phyloP scores from a whole-genome alignment of 176 grass and related monocot species.

The Zea mays region DNA sequence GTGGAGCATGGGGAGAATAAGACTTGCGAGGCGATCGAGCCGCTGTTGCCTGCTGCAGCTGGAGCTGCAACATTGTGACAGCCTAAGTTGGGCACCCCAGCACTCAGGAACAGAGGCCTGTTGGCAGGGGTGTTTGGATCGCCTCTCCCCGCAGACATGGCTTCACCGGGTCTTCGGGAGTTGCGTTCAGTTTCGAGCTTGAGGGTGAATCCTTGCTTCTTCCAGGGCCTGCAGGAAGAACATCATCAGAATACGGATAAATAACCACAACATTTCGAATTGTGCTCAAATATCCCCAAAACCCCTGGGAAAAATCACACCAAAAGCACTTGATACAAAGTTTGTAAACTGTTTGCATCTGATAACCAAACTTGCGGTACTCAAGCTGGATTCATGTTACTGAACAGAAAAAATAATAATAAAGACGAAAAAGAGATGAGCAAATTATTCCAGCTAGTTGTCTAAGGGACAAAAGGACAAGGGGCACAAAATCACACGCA shows the following conservation, averaged over 20 bases:
- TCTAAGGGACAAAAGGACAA: not conserved
- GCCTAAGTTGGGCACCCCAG: conserved; percentile 1
- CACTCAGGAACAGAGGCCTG: not conserved
- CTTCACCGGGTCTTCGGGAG: conserved; percentile 14
- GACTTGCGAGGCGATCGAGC: not conserved
- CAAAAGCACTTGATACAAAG: not conserved
- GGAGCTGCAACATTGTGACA: conserved; percentile 20
- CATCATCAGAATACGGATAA: not conserved
- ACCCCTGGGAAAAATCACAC: not conserved
- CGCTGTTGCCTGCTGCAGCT: conserved; percentile 1
- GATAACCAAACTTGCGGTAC: not conserved
- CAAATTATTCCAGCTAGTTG: not conserved
- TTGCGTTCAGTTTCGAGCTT: conserved; percentile 21
- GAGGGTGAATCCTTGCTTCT: conserved; percentile 30
- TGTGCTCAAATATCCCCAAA: conserved; percentile 33
- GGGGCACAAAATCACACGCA: not conserved
- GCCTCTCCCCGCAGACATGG: conserved; percentile 27
- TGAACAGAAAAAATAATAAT: not conserved
- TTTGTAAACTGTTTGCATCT: not conserved
- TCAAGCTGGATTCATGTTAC: not conserved
- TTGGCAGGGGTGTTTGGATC: conserved; percentile 7
- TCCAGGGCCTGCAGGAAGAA: conserved; percentile 29
- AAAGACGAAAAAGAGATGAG: not conserved
- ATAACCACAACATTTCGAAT: not conserved
- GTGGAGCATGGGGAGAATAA: conserved; percentile 25